Percentiles rank a stretch among this genome's conserved stretches.
Conservation (phyloP, 1,284 basidiomycete genomes). For the Heterobasidion occidentale region DNA sequence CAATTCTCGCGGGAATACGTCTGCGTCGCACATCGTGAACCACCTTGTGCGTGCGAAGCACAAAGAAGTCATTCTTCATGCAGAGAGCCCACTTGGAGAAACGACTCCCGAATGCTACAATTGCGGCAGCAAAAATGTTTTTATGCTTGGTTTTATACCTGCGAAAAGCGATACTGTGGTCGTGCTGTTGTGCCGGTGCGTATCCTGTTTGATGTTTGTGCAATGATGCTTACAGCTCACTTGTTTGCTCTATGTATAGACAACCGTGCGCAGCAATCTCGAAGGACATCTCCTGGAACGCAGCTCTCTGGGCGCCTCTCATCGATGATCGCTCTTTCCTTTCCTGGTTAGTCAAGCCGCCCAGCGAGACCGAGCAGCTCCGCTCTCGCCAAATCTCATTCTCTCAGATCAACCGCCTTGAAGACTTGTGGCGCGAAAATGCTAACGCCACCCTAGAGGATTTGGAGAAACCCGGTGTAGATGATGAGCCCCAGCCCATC, state of each 20-base stretch:
- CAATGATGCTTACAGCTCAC: neutral
- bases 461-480: slow-evolving; percentile 92
- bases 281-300: slow-evolving; percentile 98
- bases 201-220: slow-evolving; percentile 6
- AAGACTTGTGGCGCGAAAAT: slow-evolving; percentile 98
- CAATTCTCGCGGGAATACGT: slow-evolving; percentile 98
- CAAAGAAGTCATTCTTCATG: slow-evolving; percentile 96
- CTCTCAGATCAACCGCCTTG: slow-evolving; percentile 93
- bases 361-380: slow-evolving; percentile 91
- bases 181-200: slow-evolving; percentile 92
- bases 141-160: slow-evolving; percentile 98
- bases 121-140: slow-evolving; percentile 99
- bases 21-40: slow-evolving; percentile 98
- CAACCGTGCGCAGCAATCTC: slow-evolving; percentile 98
- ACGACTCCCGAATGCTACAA: slow-evolving; percentile 98
- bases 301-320: slow-evolving; percentile 94
- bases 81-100: slow-evolving; percentile 92
- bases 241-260: slow-evolving; percentile 27
- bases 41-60: slow-evolving; percentile 98
- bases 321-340: slow-evolving; percentile 98
- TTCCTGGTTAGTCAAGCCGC: slow-evolving; percentile 97
- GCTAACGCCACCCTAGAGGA: slow-evolving; percentile 92
- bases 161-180: slow-evolving; percentile 99
- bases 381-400: slow-evolving; percentile 95
- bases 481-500: slow-evolving; percentile 93